These are phyloP conservation scores for Aaosphaeria arxii DNA, from an alignment of 2,329 filamentous ascomycete genomes.

Conservation along the genomic window DNA sequence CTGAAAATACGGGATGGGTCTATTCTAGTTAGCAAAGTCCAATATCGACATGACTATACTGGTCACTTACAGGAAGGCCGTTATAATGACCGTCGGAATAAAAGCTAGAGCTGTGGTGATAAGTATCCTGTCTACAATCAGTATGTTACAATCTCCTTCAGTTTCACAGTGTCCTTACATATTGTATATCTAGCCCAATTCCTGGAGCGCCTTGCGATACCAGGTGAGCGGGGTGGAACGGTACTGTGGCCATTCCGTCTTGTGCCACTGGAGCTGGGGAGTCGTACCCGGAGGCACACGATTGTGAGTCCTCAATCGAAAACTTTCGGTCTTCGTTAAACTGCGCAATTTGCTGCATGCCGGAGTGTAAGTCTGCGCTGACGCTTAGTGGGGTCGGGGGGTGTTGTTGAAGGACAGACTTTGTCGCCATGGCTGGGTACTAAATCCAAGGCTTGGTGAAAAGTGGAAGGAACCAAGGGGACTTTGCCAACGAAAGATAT, in stretches of 20 bases:
- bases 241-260: slow-evolving; percentile 23
- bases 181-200: slow-evolving; percentile 28
- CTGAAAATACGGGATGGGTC: slow-evolving; percentile 23
- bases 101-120: slow-evolving; percentile 23
- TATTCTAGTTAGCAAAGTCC: slow-evolving; percentile 16
- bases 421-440: slow-evolving; percentile 26
- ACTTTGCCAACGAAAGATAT: background rate
- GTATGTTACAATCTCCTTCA: slow-evolving; percentile 7
- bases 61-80: slow-evolving; percentile 1
- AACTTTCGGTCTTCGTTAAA: slow-evolving; percentile 40
- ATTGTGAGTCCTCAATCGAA: slow-evolving; percentile 28
- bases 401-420: slow-evolving; percentile 33
- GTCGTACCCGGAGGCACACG: slow-evolving; percentile 19
- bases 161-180: slow-evolving; percentile 19
- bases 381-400: slow-evolving; percentile 35
- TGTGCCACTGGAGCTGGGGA: slow-evolving; percentile 25
- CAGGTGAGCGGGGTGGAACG: slow-evolving; percentile 15
- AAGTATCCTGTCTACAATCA: slow-evolving; percentile 29
- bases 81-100: slow-evolving; percentile 25
- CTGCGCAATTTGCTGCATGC: slow-evolving; percentile 41
- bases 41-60: background rate
- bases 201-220: slow-evolving; percentile 17
- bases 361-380: slow-evolving; percentile 30
- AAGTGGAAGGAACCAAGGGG: background rate
- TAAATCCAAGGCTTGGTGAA: slow-evolving; percentile 1